Evolutionary conservation across 345 rosid genomes (phyloP).

Genomic region (Arabis hirsuta): DNA sequence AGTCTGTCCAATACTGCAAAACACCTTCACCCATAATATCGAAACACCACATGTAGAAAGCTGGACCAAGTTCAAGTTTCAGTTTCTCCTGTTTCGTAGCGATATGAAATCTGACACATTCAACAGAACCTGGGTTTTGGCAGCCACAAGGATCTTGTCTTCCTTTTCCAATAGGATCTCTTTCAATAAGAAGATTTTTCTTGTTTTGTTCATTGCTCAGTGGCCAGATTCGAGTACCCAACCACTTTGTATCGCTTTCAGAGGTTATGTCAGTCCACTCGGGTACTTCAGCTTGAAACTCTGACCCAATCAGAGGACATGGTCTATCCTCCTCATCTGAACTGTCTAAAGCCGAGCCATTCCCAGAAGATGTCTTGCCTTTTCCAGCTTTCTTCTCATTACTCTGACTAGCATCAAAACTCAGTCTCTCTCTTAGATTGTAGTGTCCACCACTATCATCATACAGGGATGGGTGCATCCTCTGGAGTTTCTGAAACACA

Average conservation of each 20-base stretch:
- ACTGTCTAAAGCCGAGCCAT: constrained; percentile 36
- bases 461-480: constrained; percentile 79
- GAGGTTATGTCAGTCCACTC: constrained; percentile 60
- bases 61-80: constrained; percentile 69
- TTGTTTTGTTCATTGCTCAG: constrained; percentile 42
- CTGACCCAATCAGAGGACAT: constrained; percentile 59
- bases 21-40: constrained; percentile 79
- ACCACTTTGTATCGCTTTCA: constrained; percentile 74
- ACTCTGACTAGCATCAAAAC: constrained; percentile 30
- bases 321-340: constrained; percentile 45
- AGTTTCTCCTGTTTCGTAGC: constrained; percentile 54
- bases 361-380: constrained; percentile 14
- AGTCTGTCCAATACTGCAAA: constrained; percentile 55
- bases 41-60: constrained; percentile 66
- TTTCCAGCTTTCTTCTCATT: constrained; percentile 36
- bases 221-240: constrained; percentile 83
- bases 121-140: constrained; percentile 56
- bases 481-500: constrained; percentile 63
- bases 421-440: constrained; percentile 73
- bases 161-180: constrained; percentile 89
- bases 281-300: constrained; percentile 75
- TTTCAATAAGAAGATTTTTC: constrained; percentile 55
- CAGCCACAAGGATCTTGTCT: constrained; percentile 86
- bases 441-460: constrained; percentile 70
- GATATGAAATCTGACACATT: constrained; percentile 79